phyloP scores from a whole-genome alignment of 306 rosid genomes.

The Senna tora region DNA sequence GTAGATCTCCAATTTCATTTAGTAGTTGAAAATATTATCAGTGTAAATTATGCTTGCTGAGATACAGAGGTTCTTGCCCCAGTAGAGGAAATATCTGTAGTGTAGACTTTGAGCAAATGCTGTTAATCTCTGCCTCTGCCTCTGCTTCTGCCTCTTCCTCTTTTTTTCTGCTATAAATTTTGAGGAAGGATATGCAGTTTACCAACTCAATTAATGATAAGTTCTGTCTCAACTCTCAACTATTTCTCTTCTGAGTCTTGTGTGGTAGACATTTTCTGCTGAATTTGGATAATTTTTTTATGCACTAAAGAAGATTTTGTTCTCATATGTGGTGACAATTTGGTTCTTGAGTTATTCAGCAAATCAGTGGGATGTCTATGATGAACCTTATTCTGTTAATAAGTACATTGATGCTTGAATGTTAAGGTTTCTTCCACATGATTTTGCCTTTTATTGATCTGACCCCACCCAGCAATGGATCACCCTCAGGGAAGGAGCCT shows the following conservation, averaged over 20 bases:
- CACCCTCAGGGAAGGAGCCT: background rate
- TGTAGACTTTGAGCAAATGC: conserved; percentile 5
- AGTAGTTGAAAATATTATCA: conserved; percentile 19
- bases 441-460: background rate
- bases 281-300: background rate
- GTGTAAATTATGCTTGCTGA: conserved; percentile 37
- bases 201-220: background rate
- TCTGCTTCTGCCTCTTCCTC: background rate
- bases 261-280: background rate
- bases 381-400: background rate
- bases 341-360: background rate
- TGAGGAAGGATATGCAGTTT: background rate
- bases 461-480: background rate
- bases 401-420: background rate
- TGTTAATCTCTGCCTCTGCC: background rate
- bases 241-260: conserved; percentile 6
- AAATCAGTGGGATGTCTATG: background rate
- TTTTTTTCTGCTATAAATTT: background rate
- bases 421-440: background rate
- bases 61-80: conserved; percentile 36
- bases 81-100: conserved; percentile 12
- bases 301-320: background rate
- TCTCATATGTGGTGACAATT: background rate
- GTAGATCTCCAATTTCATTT: conserved; percentile 31
- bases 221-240: background rate